phyloP scores from a whole-genome alignment of 1,284 basidiomycete genomes.

The Moesziomyces sp. region DNA sequence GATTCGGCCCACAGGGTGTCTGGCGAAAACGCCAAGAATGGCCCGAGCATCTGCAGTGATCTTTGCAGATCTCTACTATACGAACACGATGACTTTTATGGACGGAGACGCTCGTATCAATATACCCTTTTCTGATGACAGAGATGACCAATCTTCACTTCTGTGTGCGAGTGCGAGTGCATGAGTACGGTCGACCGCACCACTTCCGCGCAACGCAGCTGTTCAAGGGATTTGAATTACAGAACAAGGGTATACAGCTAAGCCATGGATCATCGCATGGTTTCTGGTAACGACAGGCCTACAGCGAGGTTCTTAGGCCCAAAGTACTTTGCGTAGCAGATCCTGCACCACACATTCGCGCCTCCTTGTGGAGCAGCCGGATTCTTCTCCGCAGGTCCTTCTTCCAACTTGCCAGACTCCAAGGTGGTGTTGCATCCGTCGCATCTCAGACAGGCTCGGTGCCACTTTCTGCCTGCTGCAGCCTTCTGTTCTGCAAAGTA shows the following conservation, averaged over 20 bases:
- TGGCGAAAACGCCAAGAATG: conserved; percentile 29
- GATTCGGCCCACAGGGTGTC: conserved; percentile 32
- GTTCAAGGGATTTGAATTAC: neutral
- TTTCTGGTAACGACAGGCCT: conserved; percentile 44
- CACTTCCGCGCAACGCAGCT: neutral
- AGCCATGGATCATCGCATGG: conserved; percentile 18
- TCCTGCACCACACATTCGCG: conserved; percentile 62
- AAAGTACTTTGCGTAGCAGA: conserved; percentile 63
- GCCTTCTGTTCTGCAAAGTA: conserved; percentile 66
- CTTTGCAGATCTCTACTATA: neutral
- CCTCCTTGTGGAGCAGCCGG: conserved; percentile 15
- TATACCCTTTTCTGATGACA: conserved; percentile 11
- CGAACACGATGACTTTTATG: neutral
- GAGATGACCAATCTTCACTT: too few species aligned
- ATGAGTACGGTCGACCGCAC: too few species aligned
- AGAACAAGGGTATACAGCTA: neutral
- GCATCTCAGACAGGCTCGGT: conserved; percentile 63
- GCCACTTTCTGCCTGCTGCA: conserved; percentile 63
- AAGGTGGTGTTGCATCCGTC: conserved; percentile 62
- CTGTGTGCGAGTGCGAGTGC: neutral
- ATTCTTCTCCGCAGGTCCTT: conserved; percentile 50
- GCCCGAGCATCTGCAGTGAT: conserved; percentile 24
- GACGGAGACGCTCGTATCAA: neutral
- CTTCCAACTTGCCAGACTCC: conserved; percentile 60
- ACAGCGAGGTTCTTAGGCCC: conserved; percentile 49